Percentiles rank a stretch among this genome's conserved stretches.
Conservation (phyloP, 202 grass and related monocot genomes). For the Elaeis oleifera region DNA sequence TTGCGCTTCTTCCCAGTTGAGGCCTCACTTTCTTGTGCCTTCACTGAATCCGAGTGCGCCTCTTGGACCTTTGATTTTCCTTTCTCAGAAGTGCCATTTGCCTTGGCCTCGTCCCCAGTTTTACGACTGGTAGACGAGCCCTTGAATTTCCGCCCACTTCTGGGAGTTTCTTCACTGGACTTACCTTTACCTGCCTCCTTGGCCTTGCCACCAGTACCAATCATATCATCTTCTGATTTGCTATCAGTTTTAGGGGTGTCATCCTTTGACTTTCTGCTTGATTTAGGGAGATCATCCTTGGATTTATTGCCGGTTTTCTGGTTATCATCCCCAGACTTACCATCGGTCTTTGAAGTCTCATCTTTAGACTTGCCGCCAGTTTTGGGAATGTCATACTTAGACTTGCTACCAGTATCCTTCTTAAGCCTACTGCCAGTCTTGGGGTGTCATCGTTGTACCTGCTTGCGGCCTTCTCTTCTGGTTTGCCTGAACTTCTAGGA, state of each 20-base stretch:
- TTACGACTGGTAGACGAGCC: background rate
- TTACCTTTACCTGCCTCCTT: constrained; percentile 27
- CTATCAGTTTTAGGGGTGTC: constrained; percentile 23
- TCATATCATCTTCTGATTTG: constrained; percentile 20
- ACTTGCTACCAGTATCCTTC: constrained; percentile 26
- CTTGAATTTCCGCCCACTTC: background rate
- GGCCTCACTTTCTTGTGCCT: constrained; percentile 16
- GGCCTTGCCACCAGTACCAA: constrained; percentile 5
- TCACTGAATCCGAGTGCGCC: background rate
- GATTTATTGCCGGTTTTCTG: background rate
- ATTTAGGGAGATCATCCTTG: constrained; percentile 26
- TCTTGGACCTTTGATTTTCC: background rate
- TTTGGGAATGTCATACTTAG: constrained; percentile 7
- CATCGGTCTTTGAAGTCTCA: constrained; percentile 14
- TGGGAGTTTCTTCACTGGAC: constrained; percentile 32
- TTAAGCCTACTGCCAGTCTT: constrained; percentile 26
- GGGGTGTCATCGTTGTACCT: constrained; percentile 24
- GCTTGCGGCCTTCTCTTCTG: constrained; percentile 18
- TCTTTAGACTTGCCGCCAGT: constrained; percentile 20
- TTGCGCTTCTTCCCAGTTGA: constrained; percentile 33
- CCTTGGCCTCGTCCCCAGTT: constrained; percentile 26
- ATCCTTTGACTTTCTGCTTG: constrained; percentile 4
- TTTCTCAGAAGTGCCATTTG: constrained; percentile 26
- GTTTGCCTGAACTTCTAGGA: constrained; percentile 17
- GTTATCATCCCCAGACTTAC: too few relatives aligned